Evolutionary conservation across 768 basidiomycete genomes (phyloP), one percentile per base, ranked within the genome.

Genomic region (Lenzites betulinus): DNA sequence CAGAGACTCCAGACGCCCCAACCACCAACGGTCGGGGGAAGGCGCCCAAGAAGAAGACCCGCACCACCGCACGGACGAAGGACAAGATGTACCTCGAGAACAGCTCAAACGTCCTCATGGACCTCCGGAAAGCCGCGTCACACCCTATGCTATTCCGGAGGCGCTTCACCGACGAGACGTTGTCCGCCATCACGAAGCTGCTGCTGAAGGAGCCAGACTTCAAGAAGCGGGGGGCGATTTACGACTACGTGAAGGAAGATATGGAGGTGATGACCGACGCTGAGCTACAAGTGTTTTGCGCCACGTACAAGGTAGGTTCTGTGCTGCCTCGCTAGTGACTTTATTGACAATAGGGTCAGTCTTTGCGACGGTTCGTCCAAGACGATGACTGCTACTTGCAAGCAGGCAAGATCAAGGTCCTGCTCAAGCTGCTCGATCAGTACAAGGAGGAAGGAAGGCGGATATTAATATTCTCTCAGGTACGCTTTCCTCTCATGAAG

Each of bases 261-360:
- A 93, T 99, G 91, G 85, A 91, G 66, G 89, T 97, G 20, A 98
- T 98, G 96, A 96, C 94, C 44, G 97, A 99, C 74, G 89, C 94
- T 8, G 97, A 98, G 75, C 79, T 99, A 36, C 93, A 97, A 68
- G 75, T 84, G 42, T 96, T 95, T 71, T 91, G 90, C 68, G 81
- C 83, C 50, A 85, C 86, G 12, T 96, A 96, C 77, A 93, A 92
- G 83, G 94, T 94, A 56, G 81, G 67, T 0, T 51, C 22, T 13
- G 7, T 33, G 30, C 30, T 60, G 39, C 46, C 38, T 28, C 22
- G 57, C 55, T 18, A 54, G 18, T 35, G 33, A 23, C 7, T 39
- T 39, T 20, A n/a, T 51, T 54, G 18, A 58, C 7, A 2, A 42
- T 38, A 52, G 18, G 2, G 35, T 1, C 57, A 90, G 88, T 91